These are phyloP conservation scores for Colletotrichum kahawae DNA, from an alignment of 2,329 filamentous ascomycete genomes.

Conservation along the genomic window DNA sequence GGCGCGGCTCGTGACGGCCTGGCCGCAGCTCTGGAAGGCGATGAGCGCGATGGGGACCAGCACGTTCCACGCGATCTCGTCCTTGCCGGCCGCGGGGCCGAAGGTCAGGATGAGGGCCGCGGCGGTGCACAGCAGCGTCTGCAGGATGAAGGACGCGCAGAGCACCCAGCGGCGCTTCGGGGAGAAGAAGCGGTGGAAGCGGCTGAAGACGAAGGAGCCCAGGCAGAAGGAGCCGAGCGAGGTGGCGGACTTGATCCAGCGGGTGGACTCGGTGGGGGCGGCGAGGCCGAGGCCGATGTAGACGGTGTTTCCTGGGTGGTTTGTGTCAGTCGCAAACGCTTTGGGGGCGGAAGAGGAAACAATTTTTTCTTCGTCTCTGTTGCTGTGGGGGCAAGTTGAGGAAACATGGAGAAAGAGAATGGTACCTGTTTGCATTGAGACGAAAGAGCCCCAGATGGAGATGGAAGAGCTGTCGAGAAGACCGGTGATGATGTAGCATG, in stretches of 20 bases:
- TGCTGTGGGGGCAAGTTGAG: background rate
- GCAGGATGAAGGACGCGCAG: conserved; percentile 59
- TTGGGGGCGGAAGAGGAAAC: background rate
- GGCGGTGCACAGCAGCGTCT: conserved; percentile 52
- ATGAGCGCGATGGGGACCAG: conserved; percentile 71
- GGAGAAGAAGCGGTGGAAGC: conserved; percentile 68
- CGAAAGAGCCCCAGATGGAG: conserved; percentile 80
- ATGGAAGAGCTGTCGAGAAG: conserved; percentile 78
- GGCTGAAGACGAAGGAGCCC: conserved; percentile 74
- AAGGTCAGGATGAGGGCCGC: conserved; percentile 50
- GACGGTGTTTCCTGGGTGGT: conserved; percentile 69
- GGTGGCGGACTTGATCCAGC: conserved; percentile 75
- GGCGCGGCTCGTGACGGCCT: conserved; percentile 76
- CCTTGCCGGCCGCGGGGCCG: conserved; percentile 42
- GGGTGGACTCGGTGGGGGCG: conserved; percentile 55
- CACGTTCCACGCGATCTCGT: conserved; percentile 62
- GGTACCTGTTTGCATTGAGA: conserved; percentile 81
- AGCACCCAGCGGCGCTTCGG: conserved; percentile 70
- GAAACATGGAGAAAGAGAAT: background rate
- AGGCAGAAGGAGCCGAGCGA: conserved; percentile 75
- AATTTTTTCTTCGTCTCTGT: background rate
- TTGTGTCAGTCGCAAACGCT: background rate
- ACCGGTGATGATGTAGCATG: conserved; percentile 79
- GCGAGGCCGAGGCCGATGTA: conserved; percentile 79
- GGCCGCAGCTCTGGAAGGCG: conserved; percentile 79